These are phyloP conservation scores for Typha latifolia DNA, from an alignment of 176 grass and related monocot species.

Conservation along the genomic window DNA sequence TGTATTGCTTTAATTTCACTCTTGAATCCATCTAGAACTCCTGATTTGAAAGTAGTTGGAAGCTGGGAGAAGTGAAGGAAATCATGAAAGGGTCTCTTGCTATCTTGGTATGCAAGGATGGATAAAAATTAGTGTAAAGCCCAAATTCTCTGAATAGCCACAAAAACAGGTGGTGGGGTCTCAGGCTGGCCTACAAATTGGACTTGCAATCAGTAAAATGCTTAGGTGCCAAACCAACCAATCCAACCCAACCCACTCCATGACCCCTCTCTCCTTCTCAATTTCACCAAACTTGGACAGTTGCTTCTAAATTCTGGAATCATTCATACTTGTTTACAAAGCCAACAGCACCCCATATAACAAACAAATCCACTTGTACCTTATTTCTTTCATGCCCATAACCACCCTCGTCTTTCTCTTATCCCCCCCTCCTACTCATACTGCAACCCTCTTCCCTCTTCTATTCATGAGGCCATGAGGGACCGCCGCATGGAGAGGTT, in stretches of 20 bases:
- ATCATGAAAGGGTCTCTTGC: background rate
- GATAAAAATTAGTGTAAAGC: too few relatives aligned
- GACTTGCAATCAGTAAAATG: background rate
- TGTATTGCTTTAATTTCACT: background rate
- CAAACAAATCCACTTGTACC: constrained; percentile 7
- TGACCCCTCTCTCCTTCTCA: constrained; percentile 6
- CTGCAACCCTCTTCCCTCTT: background rate
- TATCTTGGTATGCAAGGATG: background rate
- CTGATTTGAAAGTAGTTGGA: background rate
- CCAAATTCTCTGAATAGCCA: background rate
- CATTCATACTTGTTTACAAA: constrained; percentile 38
- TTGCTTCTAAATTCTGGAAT: constrained; percentile 11
- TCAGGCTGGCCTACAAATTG: background rate
- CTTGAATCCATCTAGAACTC: background rate
- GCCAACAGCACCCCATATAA: constrained; percentile 24
- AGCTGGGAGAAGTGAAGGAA: background rate
- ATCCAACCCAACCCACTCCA: background rate
- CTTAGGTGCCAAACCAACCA: background rate
- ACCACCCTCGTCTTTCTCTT: background rate
- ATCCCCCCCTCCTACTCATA: background rate
- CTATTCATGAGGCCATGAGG: constrained; percentile 38
- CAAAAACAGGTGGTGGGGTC: background rate
- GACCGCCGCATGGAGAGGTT: constrained; percentile 48
- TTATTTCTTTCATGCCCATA: constrained; percentile 7
- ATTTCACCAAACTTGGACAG: constrained; percentile 34